Percentiles rank a stretch among this genome's conserved stretches.
These are phyloP conservation scores for Sporothrix humicola DNA, from an alignment of 2,329 filamentous ascomycete genomes.

Conservation along the genomic window DNA sequence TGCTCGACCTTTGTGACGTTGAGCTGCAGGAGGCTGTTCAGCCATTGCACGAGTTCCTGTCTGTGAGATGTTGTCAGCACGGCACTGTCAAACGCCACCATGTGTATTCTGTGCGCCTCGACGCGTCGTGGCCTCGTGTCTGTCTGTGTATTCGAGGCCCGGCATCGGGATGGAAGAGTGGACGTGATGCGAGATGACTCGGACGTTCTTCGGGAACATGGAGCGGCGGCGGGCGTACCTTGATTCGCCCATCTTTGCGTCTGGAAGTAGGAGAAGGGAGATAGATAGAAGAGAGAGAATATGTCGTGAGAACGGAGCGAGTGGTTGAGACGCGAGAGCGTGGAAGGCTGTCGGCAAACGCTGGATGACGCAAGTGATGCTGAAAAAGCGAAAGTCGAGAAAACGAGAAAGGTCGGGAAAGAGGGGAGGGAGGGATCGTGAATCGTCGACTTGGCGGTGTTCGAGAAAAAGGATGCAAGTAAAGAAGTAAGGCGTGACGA, in stretches of 20 bases:
- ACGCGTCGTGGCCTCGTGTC: constrained; percentile 9
- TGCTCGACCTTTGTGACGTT: constrained; percentile 98
- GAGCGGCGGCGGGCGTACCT: constrained; percentile 31
- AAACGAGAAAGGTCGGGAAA: not conserved
- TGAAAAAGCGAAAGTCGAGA: not conserved
- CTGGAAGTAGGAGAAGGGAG: not conserved
- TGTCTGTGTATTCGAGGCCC: too few species aligned
- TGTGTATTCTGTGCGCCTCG: not conserved
- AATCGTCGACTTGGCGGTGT: not conserved
- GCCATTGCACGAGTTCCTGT: constrained; percentile 94
- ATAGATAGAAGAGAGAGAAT: not conserved
- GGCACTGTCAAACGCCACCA: not conserved
- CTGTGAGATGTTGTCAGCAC: constrained; percentile 53
- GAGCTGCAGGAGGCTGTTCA: constrained; percentile 96
- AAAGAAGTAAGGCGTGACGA: too few species aligned
- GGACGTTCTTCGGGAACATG: not conserved
- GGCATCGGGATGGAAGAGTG: not conserved
- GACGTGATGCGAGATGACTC: not conserved
- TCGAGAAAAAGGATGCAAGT: too few species aligned
- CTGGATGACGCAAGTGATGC: constrained; percentile 26
- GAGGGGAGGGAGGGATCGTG: constrained; percentile 5
- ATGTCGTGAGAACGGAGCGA: not conserved
- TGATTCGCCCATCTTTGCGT: constrained; percentile 38
- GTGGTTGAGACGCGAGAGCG: not conserved
- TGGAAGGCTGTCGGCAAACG: not conserved